Conservation (phyloP, 2,329 filamentous ascomycete genomes). For the Chaetothyriales sp. region DNA sequence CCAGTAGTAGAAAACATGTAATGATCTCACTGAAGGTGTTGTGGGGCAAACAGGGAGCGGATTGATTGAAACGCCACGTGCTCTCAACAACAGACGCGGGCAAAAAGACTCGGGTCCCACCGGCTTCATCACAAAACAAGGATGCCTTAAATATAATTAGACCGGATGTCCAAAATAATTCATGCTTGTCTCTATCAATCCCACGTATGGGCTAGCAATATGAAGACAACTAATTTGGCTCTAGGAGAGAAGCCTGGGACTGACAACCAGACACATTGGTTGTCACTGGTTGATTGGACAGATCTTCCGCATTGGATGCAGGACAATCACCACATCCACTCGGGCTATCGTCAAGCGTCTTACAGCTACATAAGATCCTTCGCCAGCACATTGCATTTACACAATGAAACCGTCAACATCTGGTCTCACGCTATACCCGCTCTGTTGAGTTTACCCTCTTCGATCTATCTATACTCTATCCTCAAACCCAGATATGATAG, state of each 20-base stretch:
- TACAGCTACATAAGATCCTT: conserved; percentile 47
- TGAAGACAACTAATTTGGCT: background rate
- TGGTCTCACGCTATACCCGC: conserved; percentile 59
- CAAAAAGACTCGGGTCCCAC: too few relatives aligned
- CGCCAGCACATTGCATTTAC: conserved; percentile 46
- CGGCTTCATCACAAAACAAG: background rate
- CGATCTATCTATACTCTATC: conserved; percentile 42
- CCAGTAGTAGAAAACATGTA: too few relatives aligned
- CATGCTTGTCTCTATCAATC: background rate
- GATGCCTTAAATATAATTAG: background rate
- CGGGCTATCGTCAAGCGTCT: conserved; percentile 51
- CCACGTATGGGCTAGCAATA: background rate
- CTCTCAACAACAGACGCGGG: too few relatives aligned
- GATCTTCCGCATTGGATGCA: conserved; percentile 41
- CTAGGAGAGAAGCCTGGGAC: background rate
- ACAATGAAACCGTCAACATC: conserved; percentile 61
- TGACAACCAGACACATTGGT: conserved; percentile 5
- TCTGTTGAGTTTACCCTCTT: conserved; percentile 26
- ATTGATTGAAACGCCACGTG: too few relatives aligned
- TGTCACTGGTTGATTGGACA: conserved; percentile 30
- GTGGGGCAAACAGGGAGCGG: too few relatives aligned
- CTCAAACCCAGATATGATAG: conserved; percentile 53
- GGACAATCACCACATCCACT: conserved; percentile 57
- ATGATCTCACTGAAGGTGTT: too few relatives aligned
- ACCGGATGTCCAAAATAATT: background rate